phyloP scores from a whole-genome alignment of 306 rosid genomes.

The Cicer pinnatifidum region DNA sequence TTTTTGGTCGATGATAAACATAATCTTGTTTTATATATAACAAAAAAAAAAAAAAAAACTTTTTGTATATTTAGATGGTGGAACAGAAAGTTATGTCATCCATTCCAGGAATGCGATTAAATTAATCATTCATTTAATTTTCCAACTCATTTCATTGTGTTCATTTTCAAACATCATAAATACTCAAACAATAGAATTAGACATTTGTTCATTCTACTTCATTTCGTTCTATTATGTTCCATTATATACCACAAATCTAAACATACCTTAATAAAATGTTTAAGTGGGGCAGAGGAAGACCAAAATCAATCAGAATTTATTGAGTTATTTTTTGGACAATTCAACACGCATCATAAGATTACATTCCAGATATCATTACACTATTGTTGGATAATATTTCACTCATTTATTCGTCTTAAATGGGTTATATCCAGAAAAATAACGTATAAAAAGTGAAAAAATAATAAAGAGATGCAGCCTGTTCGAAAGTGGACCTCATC shows the following conservation, averaged over 20 bases:
- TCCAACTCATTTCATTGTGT: no score
- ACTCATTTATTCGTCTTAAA: constrained; percentile 30
- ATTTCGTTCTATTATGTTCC: neutral
- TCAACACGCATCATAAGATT: neutral
- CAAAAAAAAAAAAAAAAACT: neutral
- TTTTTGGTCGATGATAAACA: neutral
- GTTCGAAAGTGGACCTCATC: neutral
- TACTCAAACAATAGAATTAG: neutral
- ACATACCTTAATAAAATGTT: neutral
- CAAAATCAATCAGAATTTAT: neutral
- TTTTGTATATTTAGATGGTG: no score
- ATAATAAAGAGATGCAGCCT: constrained; percentile 8
- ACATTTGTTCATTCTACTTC: neutral
- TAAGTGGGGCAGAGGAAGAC: neutral
- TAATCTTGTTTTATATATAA: neutral
- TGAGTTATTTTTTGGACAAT: neutral
- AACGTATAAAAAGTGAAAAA: neutral
- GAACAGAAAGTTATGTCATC: neutral
- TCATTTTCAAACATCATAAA: neutral
- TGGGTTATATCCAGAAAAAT: constrained; percentile 10
- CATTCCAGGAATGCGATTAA: neutral
- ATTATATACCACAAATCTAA: neutral
- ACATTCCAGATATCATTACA: constrained; percentile 11
- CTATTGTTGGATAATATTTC: constrained; percentile 36
- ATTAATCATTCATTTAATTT: neutral